Evolutionary conservation across 768 basidiomycete species (phyloP).

Genomic region (Clitopilus passeckerianus): DNA sequence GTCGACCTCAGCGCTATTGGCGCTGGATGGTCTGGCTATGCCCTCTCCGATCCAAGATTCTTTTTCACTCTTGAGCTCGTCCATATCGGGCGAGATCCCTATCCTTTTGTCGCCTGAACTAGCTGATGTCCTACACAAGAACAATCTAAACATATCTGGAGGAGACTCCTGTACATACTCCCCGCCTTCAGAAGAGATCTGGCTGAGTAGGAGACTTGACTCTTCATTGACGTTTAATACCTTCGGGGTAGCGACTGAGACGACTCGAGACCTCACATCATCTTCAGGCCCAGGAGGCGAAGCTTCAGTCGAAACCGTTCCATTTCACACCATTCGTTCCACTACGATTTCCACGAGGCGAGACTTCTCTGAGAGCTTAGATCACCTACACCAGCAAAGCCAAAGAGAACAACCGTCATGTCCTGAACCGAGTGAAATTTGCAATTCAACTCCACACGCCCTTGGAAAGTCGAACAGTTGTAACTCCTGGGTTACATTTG

Average conservation of each 20-base stretch:
- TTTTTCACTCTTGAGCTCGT: constrained; percentile 26
- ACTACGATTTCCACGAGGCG: too few species aligned
- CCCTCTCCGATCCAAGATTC: constrained; percentile 43
- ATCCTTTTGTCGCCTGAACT: constrained; percentile 31
- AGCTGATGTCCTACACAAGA: neutral
- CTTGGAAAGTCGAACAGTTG: too few species aligned
- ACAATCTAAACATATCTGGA: neutral
- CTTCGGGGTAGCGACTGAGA: neutral
- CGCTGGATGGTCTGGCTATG: constrained; percentile 31
- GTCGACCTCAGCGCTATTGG: constrained; percentile 36
- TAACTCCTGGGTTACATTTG: too few species aligned
- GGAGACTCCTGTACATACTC: neutral
- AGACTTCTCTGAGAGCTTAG: too few species aligned
- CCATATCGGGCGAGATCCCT: constrained; percentile 48
- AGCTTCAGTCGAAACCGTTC: too few species aligned
- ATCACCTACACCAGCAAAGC: too few species aligned
- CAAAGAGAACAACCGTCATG: too few species aligned
- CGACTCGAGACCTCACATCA: too few species aligned
- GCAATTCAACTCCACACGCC: too few species aligned
- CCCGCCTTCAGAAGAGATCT: neutral
- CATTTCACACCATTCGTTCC: too few species aligned
- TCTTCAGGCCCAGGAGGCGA: too few species aligned
- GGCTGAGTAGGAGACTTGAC: neutral
- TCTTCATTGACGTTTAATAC: neutral
- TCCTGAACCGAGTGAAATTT: too few species aligned